Conservation (phyloP, 768 basidiomycete species). For the Rhizopogon salebrosus region DNA sequence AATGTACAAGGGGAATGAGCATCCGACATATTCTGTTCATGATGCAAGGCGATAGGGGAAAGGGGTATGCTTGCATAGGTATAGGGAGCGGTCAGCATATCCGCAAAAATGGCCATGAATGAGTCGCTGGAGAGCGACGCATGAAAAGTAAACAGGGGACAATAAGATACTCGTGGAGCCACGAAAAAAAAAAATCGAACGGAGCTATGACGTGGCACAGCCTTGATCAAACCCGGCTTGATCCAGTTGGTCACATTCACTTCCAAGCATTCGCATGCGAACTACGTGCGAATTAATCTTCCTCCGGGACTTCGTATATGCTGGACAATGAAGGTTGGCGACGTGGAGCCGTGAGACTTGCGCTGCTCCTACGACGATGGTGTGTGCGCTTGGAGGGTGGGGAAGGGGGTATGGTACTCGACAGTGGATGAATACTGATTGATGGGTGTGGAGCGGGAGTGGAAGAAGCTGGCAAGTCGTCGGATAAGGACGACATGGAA, state of each 20-base stretch:
- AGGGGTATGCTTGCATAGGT: constrained; percentile 1
- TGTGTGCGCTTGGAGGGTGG: constrained; percentile 9
- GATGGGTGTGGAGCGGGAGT: constrained; percentile 20
- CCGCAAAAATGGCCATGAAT: background rate
- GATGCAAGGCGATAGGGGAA: no score
- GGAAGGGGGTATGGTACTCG: background rate
- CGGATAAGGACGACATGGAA: constrained; percentile 27
- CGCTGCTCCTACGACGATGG: constrained; percentile 26
- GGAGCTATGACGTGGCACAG: background rate
- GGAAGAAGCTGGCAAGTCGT: constrained; percentile 13
- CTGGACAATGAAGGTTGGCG: constrained; percentile 28
- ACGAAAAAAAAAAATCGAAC: background rate
- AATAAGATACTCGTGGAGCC: background rate
- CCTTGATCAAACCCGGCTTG: background rate
- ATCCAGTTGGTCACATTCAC: background rate
- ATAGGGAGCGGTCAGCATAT: constrained; percentile 1
- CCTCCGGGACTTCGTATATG: constrained; percentile 28
- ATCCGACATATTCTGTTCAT: no score
- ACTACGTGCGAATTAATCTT: constrained; percentile 14
- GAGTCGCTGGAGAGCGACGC: background rate
- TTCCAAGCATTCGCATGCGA: background rate
- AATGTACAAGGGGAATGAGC: background rate
- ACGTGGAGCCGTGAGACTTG: constrained; percentile 25
- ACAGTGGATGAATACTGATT: constrained; percentile 7
- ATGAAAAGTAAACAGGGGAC: background rate